Percentiles rank a stretch among this genome's conserved stretches.
Conservation (phyloP, 768 basidiomycete species). For the Pholiota microspora region DNA sequence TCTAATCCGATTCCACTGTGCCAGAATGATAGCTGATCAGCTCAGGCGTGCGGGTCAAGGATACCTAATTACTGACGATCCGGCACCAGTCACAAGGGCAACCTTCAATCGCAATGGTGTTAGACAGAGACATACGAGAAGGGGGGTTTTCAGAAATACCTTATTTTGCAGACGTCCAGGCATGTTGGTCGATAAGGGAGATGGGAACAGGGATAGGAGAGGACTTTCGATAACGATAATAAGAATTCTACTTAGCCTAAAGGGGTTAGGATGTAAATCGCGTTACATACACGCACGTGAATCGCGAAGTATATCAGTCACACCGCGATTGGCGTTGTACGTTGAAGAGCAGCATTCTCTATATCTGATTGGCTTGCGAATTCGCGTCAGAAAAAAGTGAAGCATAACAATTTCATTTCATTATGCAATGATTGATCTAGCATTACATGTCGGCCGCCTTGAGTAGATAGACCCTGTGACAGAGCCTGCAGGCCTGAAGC, state of each 20-base stretch:
- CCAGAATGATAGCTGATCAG: constrained; percentile 16
- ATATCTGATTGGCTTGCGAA: neutral
- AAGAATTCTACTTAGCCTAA: neutral
- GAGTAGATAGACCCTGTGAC: too few relatives aligned
- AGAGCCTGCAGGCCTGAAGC: too few relatives aligned
- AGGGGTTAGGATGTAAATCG: constrained; percentile 3
- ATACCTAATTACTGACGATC: constrained; percentile 57
- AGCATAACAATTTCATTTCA: too few relatives aligned
- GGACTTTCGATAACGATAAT: constrained; percentile 16
- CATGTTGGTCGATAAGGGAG: constrained; percentile 37
- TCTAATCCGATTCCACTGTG: constrained; percentile 93
- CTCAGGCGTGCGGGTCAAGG: constrained; percentile 6
- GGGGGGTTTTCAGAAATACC: constrained; percentile 30
- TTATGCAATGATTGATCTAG: too few relatives aligned
- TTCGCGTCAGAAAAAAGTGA: neutral
- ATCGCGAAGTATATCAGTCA: neutral
- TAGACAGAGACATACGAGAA: constrained; percentile 7
- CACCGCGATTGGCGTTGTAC: too few relatives aligned
- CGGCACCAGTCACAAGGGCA: constrained; percentile 85
- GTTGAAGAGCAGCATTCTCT: too few relatives aligned
- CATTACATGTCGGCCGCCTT: too few relatives aligned
- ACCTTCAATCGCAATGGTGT: too few relatives aligned
- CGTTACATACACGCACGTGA: constrained; percentile 8
- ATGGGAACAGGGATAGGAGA: neutral
- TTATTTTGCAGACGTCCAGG: constrained; percentile 67